phyloP scores from a whole-genome alignment of 192 early-diverging fungal species.

The Fimicolochytrium jonesii region DNA sequence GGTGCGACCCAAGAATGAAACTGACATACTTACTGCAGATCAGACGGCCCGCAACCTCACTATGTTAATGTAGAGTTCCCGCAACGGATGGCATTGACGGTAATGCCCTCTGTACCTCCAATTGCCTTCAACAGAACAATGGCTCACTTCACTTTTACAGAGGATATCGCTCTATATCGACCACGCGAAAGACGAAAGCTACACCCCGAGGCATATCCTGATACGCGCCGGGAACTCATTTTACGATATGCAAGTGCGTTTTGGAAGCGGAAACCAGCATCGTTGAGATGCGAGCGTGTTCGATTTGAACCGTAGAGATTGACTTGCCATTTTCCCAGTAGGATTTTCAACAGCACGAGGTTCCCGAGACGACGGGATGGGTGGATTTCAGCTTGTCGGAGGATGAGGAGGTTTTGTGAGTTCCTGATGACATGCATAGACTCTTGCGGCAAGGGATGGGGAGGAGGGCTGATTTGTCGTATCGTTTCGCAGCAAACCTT shows the following conservation, averaged over 20 bases:
- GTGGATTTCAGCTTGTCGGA: slow-evolving; percentile 54
- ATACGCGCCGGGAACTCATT: slow-evolving; percentile 64
- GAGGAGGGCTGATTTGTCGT: too few relatives aligned
- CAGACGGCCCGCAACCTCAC: slow-evolving; percentile 72
- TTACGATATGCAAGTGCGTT: slow-evolving; percentile 64
- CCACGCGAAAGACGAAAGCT: slow-evolving; percentile 75
- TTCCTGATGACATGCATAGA: slow-evolving; percentile 16
- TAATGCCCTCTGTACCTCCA: too few relatives aligned
- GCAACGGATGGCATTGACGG: slow-evolving; percentile 54
- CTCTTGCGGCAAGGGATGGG: too few relatives aligned
- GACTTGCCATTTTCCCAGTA: not conserved
- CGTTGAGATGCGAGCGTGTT: too few relatives aligned
- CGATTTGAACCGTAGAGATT: too few relatives aligned
- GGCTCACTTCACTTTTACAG: slow-evolving; percentile 4
- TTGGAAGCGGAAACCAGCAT: too few relatives aligned
- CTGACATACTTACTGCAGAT: slow-evolving; percentile 38
- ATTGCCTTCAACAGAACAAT: not conserved
- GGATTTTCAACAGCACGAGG: slow-evolving; percentile 42
- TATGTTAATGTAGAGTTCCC: slow-evolving; percentile 69
- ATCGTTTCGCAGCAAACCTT: slow-evolving; percentile 36
- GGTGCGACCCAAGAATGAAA: not conserved
- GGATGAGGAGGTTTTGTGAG: slow-evolving; percentile 21
- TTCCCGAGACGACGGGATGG: slow-evolving; percentile 67
- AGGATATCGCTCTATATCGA: slow-evolving; percentile 54
- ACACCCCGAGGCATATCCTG: slow-evolving; percentile 65